Base-by-base conservation (phyloP, 495 filamentous ascomycete genomes). In the Clohesyomyces aquaticus region DNA sequence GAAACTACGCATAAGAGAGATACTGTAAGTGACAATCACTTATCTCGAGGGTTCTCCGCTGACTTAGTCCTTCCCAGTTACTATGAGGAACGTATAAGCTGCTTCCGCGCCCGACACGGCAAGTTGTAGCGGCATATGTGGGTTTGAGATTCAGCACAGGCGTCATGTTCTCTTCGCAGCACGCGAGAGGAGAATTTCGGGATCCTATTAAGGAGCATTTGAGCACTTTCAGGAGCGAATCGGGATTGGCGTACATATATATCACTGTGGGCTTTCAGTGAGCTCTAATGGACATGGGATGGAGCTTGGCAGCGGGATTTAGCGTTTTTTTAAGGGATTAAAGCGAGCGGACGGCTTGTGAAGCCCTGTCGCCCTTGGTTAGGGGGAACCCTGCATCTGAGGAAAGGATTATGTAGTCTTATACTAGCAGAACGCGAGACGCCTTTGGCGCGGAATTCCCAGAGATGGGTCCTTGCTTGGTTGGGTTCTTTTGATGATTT, bases 91-190 rank as follows among this genome's bases (percentile, higher is more conserved):
- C 91, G 91, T 73, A 87, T 94, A 32, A 86, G 87, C 4, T 87
- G 96, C 63, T 93, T 94, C 77, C 88, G 85, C 75, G 88, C 88
- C 11, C 84, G 90, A 52, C 87, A 91, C 76, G 88, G 86, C 59
- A 80, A 81, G 72, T 75, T 93, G 61, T 93, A 79, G 63, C 45
- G 21, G 48, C 32, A 19, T 38, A 6, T 38, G 32, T 38, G 32
- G 32, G 32, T 38, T 14, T 14, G 14, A 6, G 32, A n/a, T n/a
- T n/a, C n/a, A n/a, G n/a, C n/a, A n/a, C n/a, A n/a, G n/a, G n/a
- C n/a, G n/a, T n/a, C n/a, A n/a, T n/a, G n/a, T n/a, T n/a, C n/a
- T 14, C 32, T 14, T 38, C 32, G 32, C 32, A 38, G 6, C 32
- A 38, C 14, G 32, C 32, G 32, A 38, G 32, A 6, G 14, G 32